A percentile compares a stretch with the other conserved stretches of the same genome.
These are phyloP conservation scores for Selaginella moellendorffii DNA, from an alignment of 75 land plant species.

Conservation along the genomic window DNA sequence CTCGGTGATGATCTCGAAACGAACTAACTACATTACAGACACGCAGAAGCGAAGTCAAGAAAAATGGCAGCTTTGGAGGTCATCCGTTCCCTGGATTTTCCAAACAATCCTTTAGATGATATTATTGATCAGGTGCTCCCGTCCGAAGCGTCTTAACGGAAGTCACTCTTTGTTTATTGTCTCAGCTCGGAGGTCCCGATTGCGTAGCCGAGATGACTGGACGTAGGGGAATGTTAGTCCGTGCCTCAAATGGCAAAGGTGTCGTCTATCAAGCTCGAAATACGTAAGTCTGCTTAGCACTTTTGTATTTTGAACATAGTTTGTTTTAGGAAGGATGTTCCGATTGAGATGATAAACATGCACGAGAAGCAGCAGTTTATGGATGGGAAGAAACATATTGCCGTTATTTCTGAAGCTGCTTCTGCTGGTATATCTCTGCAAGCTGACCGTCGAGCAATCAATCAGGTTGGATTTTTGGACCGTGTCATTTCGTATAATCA, in stretches of 20 bases:
- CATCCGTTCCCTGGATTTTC: conserved; percentile 71
- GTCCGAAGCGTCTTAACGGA: background rate
- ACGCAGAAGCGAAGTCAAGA: conserved; percentile 53
- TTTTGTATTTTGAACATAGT: background rate
- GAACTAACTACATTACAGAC: conserved; percentile 24
- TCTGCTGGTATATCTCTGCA: conserved; percentile 98
- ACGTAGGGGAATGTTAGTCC: conserved; percentile 84
- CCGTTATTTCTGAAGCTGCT: conserved; percentile 97
- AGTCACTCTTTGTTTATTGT: background rate
- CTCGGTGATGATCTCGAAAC: too few species aligned
- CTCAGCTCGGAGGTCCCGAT: conserved; percentile 93
- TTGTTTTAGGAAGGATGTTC: conserved; percentile 51
- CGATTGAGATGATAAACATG: conserved; percentile 99
- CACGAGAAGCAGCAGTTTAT: conserved; percentile 93
- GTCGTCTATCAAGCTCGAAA: conserved; percentile 86
- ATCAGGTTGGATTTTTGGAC: conserved; percentile 44
- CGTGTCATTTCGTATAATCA: background rate
- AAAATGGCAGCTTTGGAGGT: conserved; percentile 53
- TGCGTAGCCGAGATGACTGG: conserved; percentile 97
- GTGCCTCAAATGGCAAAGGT: conserved; percentile 73
- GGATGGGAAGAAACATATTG: conserved; percentile 89
- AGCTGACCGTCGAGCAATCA: conserved; percentile 77
- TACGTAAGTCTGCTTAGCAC: conserved; percentile 41
- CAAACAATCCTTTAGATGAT: conserved; percentile 97
- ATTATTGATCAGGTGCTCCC: conserved; percentile 72